These are phyloP conservation scores for Fusarium sacchari DNA, from an alignment of 2,329 filamentous ascomycete genomes.

Conservation along the genomic window DNA sequence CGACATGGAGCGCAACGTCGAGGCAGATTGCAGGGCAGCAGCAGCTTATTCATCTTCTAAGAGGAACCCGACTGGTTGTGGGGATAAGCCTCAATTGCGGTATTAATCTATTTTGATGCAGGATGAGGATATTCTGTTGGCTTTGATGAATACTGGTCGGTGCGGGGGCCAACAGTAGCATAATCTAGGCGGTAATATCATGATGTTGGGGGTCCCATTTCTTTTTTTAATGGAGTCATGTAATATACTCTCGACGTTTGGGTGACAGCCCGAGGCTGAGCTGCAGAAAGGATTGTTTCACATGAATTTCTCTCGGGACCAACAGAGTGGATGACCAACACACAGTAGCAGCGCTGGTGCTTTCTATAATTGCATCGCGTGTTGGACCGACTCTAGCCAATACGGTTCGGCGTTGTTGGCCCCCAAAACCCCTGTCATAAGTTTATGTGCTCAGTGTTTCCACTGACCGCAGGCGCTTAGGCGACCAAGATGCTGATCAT, in stretches of 20 bases:
- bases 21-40: neutral
- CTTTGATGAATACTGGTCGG: rapidly evolving
- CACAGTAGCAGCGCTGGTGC: neutral
- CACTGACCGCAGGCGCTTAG: neutral
- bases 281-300: neutral
- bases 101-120: neutral
- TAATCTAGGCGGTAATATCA: rapidly evolving
- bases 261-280: neutral
- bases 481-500: neutral
- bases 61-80: rapidly evolving
- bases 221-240: neutral
- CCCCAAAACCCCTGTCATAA: neutral
- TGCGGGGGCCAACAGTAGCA: neutral
- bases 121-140: neutral
- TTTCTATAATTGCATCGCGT: neutral
- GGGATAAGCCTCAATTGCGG: neutral
- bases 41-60: too few relatives aligned
- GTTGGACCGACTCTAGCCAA: neutral
- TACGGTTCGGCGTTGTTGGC: neutral
- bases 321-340: neutral
- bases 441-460: neutral
- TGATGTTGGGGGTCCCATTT: neutral
- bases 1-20: too few relatives aligned
- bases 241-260: neutral
- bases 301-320: neutral